Percentiles rank a stretch among this genome's conserved stretches.
These are phyloP conservation scores for Dipodascopsis tothii DNA, from an alignment of 805 yeast species.

Conservation along the genomic window DNA sequence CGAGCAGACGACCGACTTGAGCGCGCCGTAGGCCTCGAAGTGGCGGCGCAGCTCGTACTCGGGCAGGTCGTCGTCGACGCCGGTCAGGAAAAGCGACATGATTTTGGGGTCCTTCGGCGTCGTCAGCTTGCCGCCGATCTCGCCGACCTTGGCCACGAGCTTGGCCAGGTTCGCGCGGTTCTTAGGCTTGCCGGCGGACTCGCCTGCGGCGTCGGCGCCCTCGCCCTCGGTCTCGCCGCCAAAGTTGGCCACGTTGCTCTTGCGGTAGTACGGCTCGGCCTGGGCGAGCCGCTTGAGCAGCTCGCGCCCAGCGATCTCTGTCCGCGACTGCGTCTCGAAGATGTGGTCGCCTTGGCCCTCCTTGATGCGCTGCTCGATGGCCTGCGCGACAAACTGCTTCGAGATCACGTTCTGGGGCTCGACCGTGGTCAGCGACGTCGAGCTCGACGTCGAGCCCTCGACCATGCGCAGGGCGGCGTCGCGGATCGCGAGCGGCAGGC, in stretches of 20 bases:
- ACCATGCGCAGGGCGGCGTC: conserved; percentile 76
- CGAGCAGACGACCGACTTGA: conserved; percentile 44
- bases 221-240: conserved; percentile 9
- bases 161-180: conserved; percentile 42
- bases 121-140: conserved; percentile 39
- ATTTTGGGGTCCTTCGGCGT: conserved; percentile 38
- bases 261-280: conserved; percentile 28
- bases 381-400: conserved; percentile 50
- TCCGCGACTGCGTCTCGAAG: conserved; percentile 27
- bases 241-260: conserved; percentile 15
- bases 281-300: conserved; percentile 45
- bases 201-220: not conserved
- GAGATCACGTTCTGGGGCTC: conserved; percentile 48
- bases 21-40: conserved; percentile 42
- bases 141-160: conserved; percentile 54
- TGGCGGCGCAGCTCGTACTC: conserved; percentile 51
- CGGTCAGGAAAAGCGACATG: conserved; percentile 67
- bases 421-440: conserved; percentile 28
- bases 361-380: conserved; percentile 34
- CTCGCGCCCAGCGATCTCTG: conserved; percentile 40
- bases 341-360: conserved; percentile 25
- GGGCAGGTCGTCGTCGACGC: conserved; percentile 59
- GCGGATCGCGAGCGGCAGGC: conserved; percentile 69
- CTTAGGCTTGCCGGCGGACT: conserved; percentile 8
- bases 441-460: conserved; percentile 22